These are phyloP conservation scores for Lagerstroemia speciosa DNA, from an alignment of 345 rosid genomes.

Conservation along the genomic window DNA sequence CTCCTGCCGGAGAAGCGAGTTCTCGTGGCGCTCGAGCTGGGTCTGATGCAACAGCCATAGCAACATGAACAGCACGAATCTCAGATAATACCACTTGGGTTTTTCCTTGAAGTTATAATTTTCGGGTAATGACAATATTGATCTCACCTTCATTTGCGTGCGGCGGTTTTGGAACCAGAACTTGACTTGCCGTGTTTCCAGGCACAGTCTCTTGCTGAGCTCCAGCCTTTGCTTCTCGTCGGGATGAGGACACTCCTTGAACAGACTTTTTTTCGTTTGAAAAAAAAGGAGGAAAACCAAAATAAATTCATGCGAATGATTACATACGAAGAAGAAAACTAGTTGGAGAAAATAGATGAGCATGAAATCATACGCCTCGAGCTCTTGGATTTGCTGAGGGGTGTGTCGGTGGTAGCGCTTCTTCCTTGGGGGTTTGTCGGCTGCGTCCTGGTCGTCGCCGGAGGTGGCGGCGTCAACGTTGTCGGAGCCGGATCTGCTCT, in stretches of 20 bases:
- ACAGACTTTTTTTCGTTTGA: slow-evolving; percentile 31
- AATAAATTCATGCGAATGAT: not conserved
- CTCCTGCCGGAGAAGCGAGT: slow-evolving; percentile 66
- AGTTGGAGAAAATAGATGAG: not conserved
- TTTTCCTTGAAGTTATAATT: not conserved
- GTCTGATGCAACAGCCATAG: not conserved
- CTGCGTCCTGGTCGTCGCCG: slow-evolving; percentile 90
- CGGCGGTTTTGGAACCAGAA: slow-evolving; percentile 97
- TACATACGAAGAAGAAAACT: not conserved
- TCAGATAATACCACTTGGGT: not conserved
- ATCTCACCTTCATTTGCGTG: slow-evolving; percentile 87
- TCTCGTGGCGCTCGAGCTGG: slow-evolving; percentile 78
- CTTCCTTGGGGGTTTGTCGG: slow-evolving; percentile 79
- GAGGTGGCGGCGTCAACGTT: slow-evolving; percentile 84
- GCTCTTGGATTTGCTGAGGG: slow-evolving; percentile 99
- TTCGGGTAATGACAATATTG: not conserved
- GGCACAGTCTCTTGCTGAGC: slow-evolving; percentile 64
- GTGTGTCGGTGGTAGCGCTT: slow-evolving; percentile 99
- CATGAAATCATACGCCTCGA: slow-evolving; percentile 57
- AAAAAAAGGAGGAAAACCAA: not conserved
- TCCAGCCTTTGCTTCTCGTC: slow-evolving; percentile 89
- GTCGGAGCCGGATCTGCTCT: slow-evolving; percentile 97
- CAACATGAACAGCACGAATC: not conserved
- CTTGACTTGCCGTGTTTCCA: slow-evolving; percentile 91
- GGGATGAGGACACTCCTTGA: slow-evolving; percentile 95